Base-by-base conservation (phyloP, 2,329 filamentous ascomycete species). In the Curvularia eragrostidis region DNA sequence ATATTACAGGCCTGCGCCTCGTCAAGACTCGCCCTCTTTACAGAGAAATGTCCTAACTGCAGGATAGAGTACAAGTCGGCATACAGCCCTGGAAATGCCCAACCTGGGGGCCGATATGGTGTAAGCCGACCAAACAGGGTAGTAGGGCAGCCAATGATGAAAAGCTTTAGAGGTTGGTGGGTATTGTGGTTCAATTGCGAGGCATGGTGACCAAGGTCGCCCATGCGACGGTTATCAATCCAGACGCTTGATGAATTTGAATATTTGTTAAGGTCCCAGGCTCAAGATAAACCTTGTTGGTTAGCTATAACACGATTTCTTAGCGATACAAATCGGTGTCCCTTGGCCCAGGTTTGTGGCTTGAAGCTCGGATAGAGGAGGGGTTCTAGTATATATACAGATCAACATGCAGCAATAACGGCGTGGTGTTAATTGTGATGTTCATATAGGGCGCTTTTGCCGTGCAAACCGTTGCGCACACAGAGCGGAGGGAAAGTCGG, bases 381-480 rank as follows among this genome's bases (percentile, higher is more conserved):
- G 32, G 32, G n/a, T n/a, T n/a, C n/a, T n/a, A n/a, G n/a, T n/a
- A 34, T 34, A 12, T 13, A 10, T n/a, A 24, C 21, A 13, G 39
- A 13, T 26, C 23, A 7, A 26, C n/a, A 3, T 43, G 15, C 24
- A 26, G 23, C 23, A 24, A 26, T 26, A 43, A 43, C 41, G 41
- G 41, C 23, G 15, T 15, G n/a, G 23, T 46, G 24, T 32, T 42
- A 18, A 30, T 23, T 19, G 24, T 41, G 28, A 36, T 18, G 5
- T n/a, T 36, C 15, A 6, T 18, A 36, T 6, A 15, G 30, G 41
- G 51, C 21, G n/a, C 15, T 36, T 36, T 23, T 24, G 23, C 19
- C 21, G 32, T 26, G 28, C 28, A 47, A 47, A 32, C 44, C n/a
- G 54, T 48, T 49, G 56, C 58, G 54, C 53, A 62, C 47, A 47